Conservation (phyloP, 768 basidiomycete species). For the Lentinula sp. region DNA sequence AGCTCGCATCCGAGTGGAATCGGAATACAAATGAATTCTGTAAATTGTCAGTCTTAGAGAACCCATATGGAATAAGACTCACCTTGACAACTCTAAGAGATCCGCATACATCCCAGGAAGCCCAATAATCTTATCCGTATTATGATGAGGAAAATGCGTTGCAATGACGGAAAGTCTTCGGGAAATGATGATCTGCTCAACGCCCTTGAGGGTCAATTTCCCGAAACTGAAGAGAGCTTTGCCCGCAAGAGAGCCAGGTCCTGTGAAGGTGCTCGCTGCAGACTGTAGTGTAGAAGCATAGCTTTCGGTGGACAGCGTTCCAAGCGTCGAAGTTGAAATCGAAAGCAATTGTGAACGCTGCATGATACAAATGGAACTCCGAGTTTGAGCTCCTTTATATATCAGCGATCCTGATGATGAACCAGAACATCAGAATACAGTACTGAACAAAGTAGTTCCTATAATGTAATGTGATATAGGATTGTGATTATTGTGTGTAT, state of each 20-base stretch:
- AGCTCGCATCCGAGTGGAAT: not conserved
- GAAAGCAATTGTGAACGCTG: not conserved
- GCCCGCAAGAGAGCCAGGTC: not conserved
- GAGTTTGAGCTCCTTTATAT: not conserved
- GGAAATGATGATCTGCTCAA: slow-evolving; percentile 3
- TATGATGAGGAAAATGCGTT: slow-evolving; percentile 1
- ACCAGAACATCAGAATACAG: not conserved
- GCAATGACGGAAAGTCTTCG: not conserved
- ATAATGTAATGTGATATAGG: too few relatives aligned
- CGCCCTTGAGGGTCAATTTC: not conserved
- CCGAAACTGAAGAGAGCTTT: slow-evolving; percentile 1
- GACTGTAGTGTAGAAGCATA: not conserved
- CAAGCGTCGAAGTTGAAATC: not conserved
- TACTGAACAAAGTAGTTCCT: not conserved
- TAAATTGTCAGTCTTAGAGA: not conserved
- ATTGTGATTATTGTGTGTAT: too few relatives aligned
- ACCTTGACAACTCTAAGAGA: slow-evolving; percentile 3
- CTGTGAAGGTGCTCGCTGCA: not conserved
- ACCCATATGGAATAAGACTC: not conserved
- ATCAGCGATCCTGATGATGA: not conserved
- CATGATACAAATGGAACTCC: not conserved
- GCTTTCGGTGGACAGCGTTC: not conserved
- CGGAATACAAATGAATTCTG: not conserved
- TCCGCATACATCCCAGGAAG: slow-evolving; percentile 1
- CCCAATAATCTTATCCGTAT: not conserved